These are phyloP conservation scores for Nigrograna mackinnonii DNA, from an alignment of 2,329 filamentous ascomycete genomes.

Conservation along the genomic window DNA sequence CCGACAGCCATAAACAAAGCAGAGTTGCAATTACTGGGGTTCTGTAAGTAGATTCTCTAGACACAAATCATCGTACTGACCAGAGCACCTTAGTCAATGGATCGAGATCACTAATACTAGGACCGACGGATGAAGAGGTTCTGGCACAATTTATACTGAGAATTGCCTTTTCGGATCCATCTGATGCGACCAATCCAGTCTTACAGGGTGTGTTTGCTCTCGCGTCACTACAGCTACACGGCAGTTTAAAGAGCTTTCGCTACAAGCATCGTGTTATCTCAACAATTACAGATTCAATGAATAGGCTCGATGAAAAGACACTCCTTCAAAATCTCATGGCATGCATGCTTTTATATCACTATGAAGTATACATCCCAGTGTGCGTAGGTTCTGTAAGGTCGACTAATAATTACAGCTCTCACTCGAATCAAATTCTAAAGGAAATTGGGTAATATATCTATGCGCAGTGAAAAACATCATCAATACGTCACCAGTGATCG, in stretches of 20 bases:
- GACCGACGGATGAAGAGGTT: constrained; percentile 12
- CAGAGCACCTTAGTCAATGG: constrained; percentile 11
- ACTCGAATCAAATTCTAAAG: constrained; percentile 10
- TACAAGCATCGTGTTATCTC: constrained; percentile 13
- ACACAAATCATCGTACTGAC: constrained; percentile 4
- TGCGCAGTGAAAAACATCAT: constrained; percentile 17
- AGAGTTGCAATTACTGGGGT: constrained; percentile 12
- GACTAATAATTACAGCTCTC: constrained; percentile 10
- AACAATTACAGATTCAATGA: constrained; percentile 7
- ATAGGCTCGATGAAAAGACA: constrained; percentile 12
- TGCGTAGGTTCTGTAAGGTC: constrained; percentile 1
- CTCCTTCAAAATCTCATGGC: constrained; percentile 14
- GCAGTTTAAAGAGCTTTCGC: constrained; percentile 11
- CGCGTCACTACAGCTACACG: constrained; percentile 14
- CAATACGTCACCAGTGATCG: constrained; percentile 12
- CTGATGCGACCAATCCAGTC: constrained; percentile 12
- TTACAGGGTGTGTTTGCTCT: constrained; percentile 15
- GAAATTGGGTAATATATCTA: constrained; percentile 11
- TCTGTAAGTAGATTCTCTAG: constrained; percentile 10
- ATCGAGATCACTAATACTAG: constrained; percentile 15
- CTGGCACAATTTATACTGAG: constrained; percentile 13
- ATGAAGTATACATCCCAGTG: constrained; percentile 9
- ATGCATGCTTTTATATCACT: constrained; percentile 16
- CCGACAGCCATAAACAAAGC: constrained; percentile 8
- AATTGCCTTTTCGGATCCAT: constrained; percentile 12